Evolutionary conservation across 2,329 filamentous ascomycete genomes (phyloP), one percentile per base, ranked within the genome.

Genomic region (Epichloe amarillans): DNA sequence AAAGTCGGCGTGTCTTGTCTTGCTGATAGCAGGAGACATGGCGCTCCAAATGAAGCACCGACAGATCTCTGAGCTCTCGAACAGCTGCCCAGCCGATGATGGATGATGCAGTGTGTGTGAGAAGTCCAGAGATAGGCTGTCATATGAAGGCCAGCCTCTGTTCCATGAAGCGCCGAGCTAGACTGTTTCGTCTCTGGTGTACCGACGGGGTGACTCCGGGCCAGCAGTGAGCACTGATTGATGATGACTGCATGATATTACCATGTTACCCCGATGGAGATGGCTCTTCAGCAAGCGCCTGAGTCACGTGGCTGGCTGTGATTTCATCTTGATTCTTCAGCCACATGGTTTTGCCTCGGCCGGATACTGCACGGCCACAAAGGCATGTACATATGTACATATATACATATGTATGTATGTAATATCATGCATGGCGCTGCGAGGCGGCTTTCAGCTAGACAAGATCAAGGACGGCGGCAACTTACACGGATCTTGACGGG

Each of bases 361-460:
- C 42, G 23, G 26, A 44, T 23, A 12, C 21, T 19, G 19, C 39
- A 1, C 17, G 19, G 19, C n/a, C 17, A 19, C n/a, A 17, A 41
- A 41, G 8, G 8, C n/a, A 41, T 19, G 11, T 26, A 19, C 19
- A 19, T 19, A 19, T 19, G 2, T 19, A 19, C 19, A 19, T 19
- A 26, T 19, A 19, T 26, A 7, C 19, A 26, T 26, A 26, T 26
- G 6, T 26, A 26, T 26, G 23, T 7, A 23, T 6, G 6, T 23
- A 8, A 26, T 26, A 26, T 26, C 23, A 26, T 26, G 23, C 26
- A 26, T 26, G 26, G 26, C 23, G 23, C 23, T 26, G 23, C 23
- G 23, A 43, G 48, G 51, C 51, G 42, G 19, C 49, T 46, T 53
- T 49, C 52, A 53, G 49, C 52, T 51, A 44, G 40, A 44, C 40